These are phyloP conservation scores for Saccharata proteae DNA, from an alignment of 2,329 filamentous ascomycete genomes.

Conservation along the genomic window DNA sequence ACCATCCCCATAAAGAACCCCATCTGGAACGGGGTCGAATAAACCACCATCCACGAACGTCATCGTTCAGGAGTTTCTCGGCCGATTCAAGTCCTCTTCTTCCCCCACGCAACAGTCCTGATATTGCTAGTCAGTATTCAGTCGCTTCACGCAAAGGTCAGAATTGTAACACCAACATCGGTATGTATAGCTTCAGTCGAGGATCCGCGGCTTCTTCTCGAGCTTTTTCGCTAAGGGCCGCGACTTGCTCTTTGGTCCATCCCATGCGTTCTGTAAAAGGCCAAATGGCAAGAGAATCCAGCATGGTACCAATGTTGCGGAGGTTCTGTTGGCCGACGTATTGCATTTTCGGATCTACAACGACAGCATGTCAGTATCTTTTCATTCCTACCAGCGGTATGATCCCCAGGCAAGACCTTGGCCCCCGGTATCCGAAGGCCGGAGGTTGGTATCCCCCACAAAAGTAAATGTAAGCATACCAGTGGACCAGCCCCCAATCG, in stretches of 20 bases:
- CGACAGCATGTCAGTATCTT: neutral
- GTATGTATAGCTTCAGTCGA: constrained; percentile 23
- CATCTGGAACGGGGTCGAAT: too few species aligned
- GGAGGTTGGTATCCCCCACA: too few species aligned
- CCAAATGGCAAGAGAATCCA: constrained; percentile 26
- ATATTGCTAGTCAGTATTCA: neutral
- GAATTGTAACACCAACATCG: constrained; percentile 17
- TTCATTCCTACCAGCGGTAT: neutral
- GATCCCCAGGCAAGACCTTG: too few species aligned
- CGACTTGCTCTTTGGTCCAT: constrained; percentile 19
- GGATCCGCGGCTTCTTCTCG: constrained; percentile 18
- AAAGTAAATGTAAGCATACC: too few species aligned
- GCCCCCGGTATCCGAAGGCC: too few species aligned
- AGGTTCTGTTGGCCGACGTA: constrained; percentile 19
- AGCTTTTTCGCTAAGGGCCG: constrained; percentile 17
- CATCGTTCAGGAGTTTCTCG: too few species aligned
- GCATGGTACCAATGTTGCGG: constrained; percentile 20
- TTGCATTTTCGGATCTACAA: constrained; percentile 18
- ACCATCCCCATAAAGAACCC: too few species aligned
- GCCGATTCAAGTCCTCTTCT: constrained; percentile 13
- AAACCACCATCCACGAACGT: too few species aligned
- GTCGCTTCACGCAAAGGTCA: neutral
- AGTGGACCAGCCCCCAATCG: constrained; percentile 25
- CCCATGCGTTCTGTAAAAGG: constrained; percentile 22
- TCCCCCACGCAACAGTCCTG: constrained; percentile 19